Evolutionary conservation across 495 filamentous ascomycete genomes (phyloP), one percentile per base, ranked within the genome.

Genomic region (Sporormia fimetaria): DNA sequence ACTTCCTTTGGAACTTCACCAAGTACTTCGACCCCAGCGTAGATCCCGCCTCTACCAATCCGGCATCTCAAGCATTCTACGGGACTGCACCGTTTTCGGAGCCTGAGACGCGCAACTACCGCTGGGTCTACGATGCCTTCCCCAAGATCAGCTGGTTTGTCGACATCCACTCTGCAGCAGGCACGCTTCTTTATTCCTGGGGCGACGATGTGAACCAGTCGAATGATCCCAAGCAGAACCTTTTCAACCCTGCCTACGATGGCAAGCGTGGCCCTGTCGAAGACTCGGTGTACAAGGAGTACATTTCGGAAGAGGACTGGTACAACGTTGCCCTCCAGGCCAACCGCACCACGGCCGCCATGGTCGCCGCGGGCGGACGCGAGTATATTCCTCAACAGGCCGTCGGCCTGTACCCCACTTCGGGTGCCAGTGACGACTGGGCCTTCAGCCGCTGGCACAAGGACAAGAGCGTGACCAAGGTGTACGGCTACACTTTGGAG

Each of bases 31-130:
- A 56, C 17, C 56, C 63, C 27, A 66, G 64, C 28, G 69, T 64
- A 1, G 54, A 71, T 6, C 45, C 53, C 10, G 61, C 61, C 6
- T 75, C 71, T 0, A 66, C 68, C 3, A 45, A 66, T 41, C 68
- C 71, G 4, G 67, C 68, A 46, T 57, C 51, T 16, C 63, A 77
- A 49, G 63, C 63, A 8, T 80, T 66, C 55, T 65, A 63, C 40
- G 75, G 75, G 9, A 36, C 40, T 9, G 53, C 62, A 4, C 57
- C 59, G 0, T 60, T 57, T 25, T 67, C 65, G 24, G 60, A 74
- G n/a, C 61, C 70, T 17, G 75, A 78, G 52, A 69, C 56, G 21
- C 49, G 57, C 40, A 58, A 55, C 47, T 41, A 60, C 26, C 54
- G 50, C 18, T 64, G 51, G 31, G 41, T 60, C n/a, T 55, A 65